Evolutionary conservation across 2,329 filamentous ascomycete species (phyloP).

Genomic region (Aspergillus luchuensis): DNA sequence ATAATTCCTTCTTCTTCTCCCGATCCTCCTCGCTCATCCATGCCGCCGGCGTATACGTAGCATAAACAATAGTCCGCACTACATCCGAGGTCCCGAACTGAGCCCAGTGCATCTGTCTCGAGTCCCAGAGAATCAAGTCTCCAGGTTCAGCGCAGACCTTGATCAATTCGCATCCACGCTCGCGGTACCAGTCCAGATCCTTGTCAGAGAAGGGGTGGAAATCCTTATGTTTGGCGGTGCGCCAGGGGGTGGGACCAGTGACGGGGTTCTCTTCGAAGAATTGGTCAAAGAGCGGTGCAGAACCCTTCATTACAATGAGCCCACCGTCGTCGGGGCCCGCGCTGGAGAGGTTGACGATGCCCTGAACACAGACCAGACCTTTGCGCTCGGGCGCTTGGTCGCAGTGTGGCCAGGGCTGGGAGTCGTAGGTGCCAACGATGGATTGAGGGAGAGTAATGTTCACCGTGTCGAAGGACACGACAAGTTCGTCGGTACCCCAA

Average conservation of each 20-base stretch:
- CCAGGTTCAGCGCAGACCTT: conserved; percentile 5
- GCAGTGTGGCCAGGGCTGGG: conserved; percentile 3
- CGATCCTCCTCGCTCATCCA: conserved; percentile 7
- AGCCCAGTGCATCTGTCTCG: conserved; percentile 8
- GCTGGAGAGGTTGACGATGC: not conserved
- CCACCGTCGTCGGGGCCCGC: not conserved
- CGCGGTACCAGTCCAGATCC: conserved; percentile 1
- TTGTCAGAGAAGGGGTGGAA: conserved; percentile 4
- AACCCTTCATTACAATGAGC: not conserved
- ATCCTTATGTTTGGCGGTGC: conserved; percentile 7
- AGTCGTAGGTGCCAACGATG: conserved; percentile 5
- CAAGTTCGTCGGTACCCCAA: not conserved
- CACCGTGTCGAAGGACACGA: conserved; percentile 5
- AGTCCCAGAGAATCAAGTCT: conserved; percentile 7
- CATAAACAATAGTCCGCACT: conserved; percentile 4
- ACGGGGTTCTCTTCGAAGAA: conserved; percentile 6
- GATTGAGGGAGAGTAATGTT: conserved; percentile 8
- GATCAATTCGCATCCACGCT: conserved; percentile 4
- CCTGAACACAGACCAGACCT: conserved; percentile 2
- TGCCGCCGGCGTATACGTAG: conserved; percentile 1
- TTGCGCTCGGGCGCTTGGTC: conserved; percentile 5
- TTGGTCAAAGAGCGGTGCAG: not conserved
- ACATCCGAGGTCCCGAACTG: conserved; percentile 4
- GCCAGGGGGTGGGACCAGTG: conserved; percentile 5
- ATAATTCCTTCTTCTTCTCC: not conserved